Base-by-base conservation (phyloP, 768 basidiomycete species). In the Trametes gibbosa region DNA sequence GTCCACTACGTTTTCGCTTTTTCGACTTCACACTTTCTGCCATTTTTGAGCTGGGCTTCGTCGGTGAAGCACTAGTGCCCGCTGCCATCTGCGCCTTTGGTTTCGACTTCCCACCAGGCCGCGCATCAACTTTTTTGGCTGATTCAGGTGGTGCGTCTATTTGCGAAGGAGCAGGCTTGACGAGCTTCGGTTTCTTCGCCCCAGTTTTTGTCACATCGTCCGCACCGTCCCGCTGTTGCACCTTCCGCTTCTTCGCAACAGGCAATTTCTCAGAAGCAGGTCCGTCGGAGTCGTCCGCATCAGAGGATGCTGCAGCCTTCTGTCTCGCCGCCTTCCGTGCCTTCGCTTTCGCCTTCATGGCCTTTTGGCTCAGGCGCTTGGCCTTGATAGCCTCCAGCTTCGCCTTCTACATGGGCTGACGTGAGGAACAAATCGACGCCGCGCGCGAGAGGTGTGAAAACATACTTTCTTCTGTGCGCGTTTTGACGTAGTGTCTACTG, bases 401-500 rank as follows among this genome's bases (percentile, higher is more conserved):
- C 9, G 74, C 79, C 75, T 78, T 78, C 83, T 86, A 63, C 35
- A 32, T 25, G 46, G 25, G 35, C 37, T 25, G 45, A 32, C 17
- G 16, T 9, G 46, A 25, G 62, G 41, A 46, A n/a, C n/a, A n/a
- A n/a, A n/a, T n/a, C 19, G 25, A n/a, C 25, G 16, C 41, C 37
- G 43, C 13, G 9, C 35, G 27, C 13, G 29, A 19, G 13, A 27
- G 2, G 27, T n/a, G n/a, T n/a, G n/a, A n/a, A n/a, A n/a, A 66
- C 78, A 23, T 65, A 86, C 89, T 72, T 84, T 79, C 70, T 87
- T 89, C 61, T 81, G 72, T 3, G 81, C 81, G 49, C 87, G 80
- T 64, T 83, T 89, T 2, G 87, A 90, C 62, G 70, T 41, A n/a
- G 46, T 47, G 10, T 46, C 59, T 5, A 46, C 47, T 16, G 59